Percentiles rank a stretch among this genome's conserved stretches.
Conservation (phyloP, 306 rosid species). For the Sindora glabra region DNA sequence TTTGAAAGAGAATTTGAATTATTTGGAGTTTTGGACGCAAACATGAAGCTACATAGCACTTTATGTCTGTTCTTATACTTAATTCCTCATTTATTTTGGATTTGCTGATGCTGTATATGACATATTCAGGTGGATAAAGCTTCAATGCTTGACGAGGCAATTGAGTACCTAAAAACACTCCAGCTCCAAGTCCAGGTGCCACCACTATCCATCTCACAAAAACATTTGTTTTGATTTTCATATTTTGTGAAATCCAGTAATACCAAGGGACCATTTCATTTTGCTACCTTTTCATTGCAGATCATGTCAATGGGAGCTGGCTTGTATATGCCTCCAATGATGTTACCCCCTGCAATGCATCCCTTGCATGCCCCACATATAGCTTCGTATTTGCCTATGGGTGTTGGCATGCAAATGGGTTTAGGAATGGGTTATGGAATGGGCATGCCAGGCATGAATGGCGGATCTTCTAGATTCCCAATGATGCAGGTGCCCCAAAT, state of each 20-base stretch:
- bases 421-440: conserved; percentile 72
- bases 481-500: conserved; percentile 66
- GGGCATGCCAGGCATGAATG: conserved; percentile 68
- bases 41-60: background rate
- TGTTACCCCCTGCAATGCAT: conserved; percentile 68
- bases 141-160: conserved; percentile 93
- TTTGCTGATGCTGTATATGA: conserved; percentile 22
- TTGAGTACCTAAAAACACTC: conserved; percentile 79
- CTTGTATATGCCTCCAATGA: conserved; percentile 73
- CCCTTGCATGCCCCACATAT: conserved; percentile 64
- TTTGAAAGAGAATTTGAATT: background rate
- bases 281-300: conserved; percentile 42
- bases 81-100: conserved; percentile 13
- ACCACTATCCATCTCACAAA: conserved; percentile 1
- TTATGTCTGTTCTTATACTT: background rate
- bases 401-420: conserved; percentile 65
- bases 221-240: too few species aligned
- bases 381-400: conserved; percentile 50
- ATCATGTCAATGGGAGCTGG: conserved; percentile 89
- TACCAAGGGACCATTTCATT: conserved; percentile 19
- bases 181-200: conserved; percentile 80
- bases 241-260: background rate
- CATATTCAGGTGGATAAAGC: conserved; percentile 69
- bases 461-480: conserved; percentile 54
- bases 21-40: background rate